Base-by-base conservation (phyloP, 2,329 filamentous ascomycete genomes). In the Penicillium oxalicum region DNA sequence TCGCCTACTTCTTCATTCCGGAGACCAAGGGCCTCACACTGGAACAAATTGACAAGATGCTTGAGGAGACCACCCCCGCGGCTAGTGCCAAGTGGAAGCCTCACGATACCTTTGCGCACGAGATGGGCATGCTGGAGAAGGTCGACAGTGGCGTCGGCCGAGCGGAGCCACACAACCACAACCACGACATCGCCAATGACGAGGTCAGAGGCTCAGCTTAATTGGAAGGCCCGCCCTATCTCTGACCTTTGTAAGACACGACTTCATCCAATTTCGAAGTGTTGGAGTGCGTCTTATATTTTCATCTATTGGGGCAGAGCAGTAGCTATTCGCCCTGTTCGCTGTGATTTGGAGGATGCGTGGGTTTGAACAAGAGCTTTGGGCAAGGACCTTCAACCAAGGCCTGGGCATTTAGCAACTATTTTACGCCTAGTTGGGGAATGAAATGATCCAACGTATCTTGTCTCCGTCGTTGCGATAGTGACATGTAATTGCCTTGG, bases 41-140 rank as follows among this genome's bases (percentile, higher is more conserved):
- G 39, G 86, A 89, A 73, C 86, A 89, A 73, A 84, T 89, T 61
- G 86, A 89, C 75, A 83, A 82, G 77, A 93, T 94, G 88, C 82
- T 94, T 77, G 87, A 91, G 75, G 87, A 94, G 80, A 82, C 81
- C 33, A 89, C 81, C 11, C 86, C 88, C 32, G 82, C 86, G 57
- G 88, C 79, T 12, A 91, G 86, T 8, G 75, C 81, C 71, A 84
- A 83, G 73, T 93, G 88, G 87, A 80, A 77, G 70, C 87, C 87
- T 34, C 78, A 78, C 61, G 74, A 74, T 59, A 90, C 86, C 56
- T 91, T 86, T 57, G 84, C 85, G 42, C 65, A 69, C 40, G 70
- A 79, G 53, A 79, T 79, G 74, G 72, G 75, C 54, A 62, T 76
- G 44, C 70, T 70, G 35, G 71, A 75, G n/a, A 58, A 57, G 29